Conservation (phyloP, 1,284 basidiomycete species). For the Peniophora sp. region DNA sequence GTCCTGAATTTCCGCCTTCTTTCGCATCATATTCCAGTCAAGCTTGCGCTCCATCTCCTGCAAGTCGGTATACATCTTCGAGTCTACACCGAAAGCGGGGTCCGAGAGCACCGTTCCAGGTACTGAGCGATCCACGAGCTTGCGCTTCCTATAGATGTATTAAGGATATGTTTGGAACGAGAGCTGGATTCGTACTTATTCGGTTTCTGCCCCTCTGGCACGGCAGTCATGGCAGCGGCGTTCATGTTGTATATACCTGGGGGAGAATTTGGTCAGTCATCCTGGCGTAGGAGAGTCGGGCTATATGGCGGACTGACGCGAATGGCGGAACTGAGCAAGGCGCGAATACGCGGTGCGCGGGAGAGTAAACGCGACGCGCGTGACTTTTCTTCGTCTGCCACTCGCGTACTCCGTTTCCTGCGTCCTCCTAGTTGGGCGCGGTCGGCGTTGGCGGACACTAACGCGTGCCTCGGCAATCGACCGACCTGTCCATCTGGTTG, state of each 20-base stretch:
- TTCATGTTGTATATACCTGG: constrained; percentile 9
- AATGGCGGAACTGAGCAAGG: neutral
- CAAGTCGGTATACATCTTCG: constrained; percentile 81
- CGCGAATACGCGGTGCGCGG: neutral
- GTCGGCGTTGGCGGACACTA: too few relatives aligned
- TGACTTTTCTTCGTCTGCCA: neutral
- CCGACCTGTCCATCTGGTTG: too few relatives aligned
- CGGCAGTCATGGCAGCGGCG: constrained; percentile 2
- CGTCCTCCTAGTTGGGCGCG: too few relatives aligned
- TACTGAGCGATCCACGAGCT: constrained; percentile 73
- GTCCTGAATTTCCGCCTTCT: constrained; percentile 86
- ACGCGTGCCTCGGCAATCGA: too few relatives aligned
- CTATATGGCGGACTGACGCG: neutral
- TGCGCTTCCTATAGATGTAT: constrained; percentile 49
- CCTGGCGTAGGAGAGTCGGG: neutral
- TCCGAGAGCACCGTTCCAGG: constrained; percentile 63
- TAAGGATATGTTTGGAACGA: neutral
- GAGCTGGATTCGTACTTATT: constrained; percentile 8
- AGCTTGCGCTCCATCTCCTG: constrained; percentile 86
- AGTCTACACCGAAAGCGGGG: constrained; percentile 71
- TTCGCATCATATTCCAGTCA: constrained; percentile 93
- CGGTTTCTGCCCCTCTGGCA: constrained; percentile 10
- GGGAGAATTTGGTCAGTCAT: neutral
- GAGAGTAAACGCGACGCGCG: neutral
- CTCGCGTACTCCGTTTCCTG: too few relatives aligned